Conservation (phyloP, 768 basidiomycete genomes). For the Paxillus involutus region DNA sequence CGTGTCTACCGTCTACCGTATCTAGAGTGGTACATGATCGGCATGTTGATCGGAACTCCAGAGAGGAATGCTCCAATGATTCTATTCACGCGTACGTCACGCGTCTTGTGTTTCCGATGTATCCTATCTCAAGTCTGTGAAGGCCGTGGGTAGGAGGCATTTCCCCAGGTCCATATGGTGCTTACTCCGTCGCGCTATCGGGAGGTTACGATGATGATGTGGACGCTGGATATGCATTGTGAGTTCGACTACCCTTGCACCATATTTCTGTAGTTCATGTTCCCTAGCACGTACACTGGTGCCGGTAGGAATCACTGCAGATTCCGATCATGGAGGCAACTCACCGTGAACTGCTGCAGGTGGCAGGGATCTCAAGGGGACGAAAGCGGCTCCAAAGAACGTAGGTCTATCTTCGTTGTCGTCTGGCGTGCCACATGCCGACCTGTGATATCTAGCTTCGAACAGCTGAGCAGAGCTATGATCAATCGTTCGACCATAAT, state of each 20-base stretch:
- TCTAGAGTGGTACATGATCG: background rate
- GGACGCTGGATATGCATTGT: slow-evolving; percentile 82
- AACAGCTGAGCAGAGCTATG: slow-evolving; percentile 82
- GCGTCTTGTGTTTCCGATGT: background rate
- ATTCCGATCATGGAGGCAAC: background rate
- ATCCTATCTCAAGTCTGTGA: background rate
- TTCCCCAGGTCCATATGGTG: slow-evolving; percentile 56
- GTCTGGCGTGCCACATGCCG: background rate
- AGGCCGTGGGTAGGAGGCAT: slow-evolving; percentile 89
- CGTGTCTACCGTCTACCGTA: slow-evolving; percentile 12
- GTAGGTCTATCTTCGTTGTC: slow-evolving; percentile 38
- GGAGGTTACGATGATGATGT: slow-evolving; percentile 90
- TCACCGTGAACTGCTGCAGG: slow-evolving; percentile 39
- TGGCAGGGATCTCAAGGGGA: slow-evolving; percentile 86
- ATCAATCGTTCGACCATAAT: slow-evolving; percentile 76
- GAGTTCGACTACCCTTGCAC: slow-evolving; percentile 30
- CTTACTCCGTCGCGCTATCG: slow-evolving; percentile 83
- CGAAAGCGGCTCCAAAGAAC: slow-evolving; percentile 80
- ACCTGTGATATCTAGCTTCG: slow-evolving; percentile 57
- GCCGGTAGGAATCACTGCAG: slow-evolving; percentile 44
- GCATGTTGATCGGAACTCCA: slow-evolving; percentile 16
- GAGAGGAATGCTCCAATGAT: slow-evolving; percentile 68
- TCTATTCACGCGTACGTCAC: slow-evolving; percentile 81
- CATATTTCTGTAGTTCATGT: background rate
- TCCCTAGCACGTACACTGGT: slow-evolving; percentile 72